A percentile compares a stretch with the other conserved stretches of the same genome.
Evolutionary conservation across 2,329 filamentous ascomycete genomes (phyloP).

Genomic region (Thelonectria blattea): DNA sequence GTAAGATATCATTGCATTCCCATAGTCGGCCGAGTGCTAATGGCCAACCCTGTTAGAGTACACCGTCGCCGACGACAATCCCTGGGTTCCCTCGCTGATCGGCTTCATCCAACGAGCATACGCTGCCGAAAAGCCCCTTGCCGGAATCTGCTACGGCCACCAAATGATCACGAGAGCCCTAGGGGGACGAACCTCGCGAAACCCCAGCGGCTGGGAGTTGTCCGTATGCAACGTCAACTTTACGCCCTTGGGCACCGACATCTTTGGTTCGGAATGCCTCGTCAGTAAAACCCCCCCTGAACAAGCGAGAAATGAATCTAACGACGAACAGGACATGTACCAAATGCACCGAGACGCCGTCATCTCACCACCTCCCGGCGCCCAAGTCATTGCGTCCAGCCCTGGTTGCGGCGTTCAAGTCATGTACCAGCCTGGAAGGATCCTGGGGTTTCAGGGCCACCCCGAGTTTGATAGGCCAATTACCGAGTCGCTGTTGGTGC

Average conservation of each 20-base stretch:
- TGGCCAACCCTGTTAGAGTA: slow-evolving; percentile 3
- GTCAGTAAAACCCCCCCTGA: slow-evolving; percentile 3
- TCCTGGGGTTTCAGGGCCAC: slow-evolving; percentile 22
- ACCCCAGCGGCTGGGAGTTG: slow-evolving; percentile 23
- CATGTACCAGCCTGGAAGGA: slow-evolving; percentile 17
- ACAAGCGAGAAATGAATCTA: not conserved
- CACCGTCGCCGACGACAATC: slow-evolving; percentile 19
- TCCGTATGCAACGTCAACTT: slow-evolving; percentile 12
- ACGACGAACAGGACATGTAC: slow-evolving; percentile 9
- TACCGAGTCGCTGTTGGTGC: slow-evolving; percentile 10
- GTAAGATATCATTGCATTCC: slow-evolving; percentile 4
- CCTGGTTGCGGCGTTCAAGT: slow-evolving; percentile 18
- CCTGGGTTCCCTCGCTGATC: slow-evolving; percentile 17
- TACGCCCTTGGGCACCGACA: not conserved
- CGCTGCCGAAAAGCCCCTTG: slow-evolving; percentile 17
- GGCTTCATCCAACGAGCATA: slow-evolving; percentile 16
- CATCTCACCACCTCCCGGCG: slow-evolving; percentile 8
- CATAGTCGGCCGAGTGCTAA: not conserved
- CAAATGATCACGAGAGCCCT: slow-evolving; percentile 29
- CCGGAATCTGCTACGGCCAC: slow-evolving; percentile 28
- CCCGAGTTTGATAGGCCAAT: slow-evolving; percentile 21
- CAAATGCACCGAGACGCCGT: slow-evolving; percentile 23
- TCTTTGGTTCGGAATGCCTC: slow-evolving; percentile 14
- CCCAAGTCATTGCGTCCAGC: slow-evolving; percentile 18
- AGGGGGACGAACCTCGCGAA: slow-evolving; percentile 16